Percentiles rank a stretch among this genome's conserved stretches.
Conservation (phyloP, 495 filamentous ascomycete species). For the Penicillium crystallinum region DNA sequence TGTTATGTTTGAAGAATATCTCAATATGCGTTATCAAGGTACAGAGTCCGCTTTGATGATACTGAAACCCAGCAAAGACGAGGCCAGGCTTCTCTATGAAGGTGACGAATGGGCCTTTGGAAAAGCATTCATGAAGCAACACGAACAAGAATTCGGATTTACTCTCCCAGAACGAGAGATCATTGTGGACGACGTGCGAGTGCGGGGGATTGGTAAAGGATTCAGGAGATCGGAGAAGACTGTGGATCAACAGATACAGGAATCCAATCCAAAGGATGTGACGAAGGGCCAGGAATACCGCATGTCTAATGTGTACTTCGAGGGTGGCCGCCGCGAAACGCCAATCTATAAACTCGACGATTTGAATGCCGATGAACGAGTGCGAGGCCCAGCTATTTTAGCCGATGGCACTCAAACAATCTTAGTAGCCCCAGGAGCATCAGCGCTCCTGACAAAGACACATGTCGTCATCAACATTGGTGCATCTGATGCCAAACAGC, state of each 20-base stretch:
- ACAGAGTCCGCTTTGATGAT: conserved; percentile 49
- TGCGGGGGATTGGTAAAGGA: conserved; percentile 69
- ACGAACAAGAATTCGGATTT: conserved; percentile 94
- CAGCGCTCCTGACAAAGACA: conserved; percentile 28
- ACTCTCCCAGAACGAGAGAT: conserved; percentile 77
- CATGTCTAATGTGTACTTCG: conserved; percentile 36
- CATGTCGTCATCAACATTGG: conserved; percentile 30
- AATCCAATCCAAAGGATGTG: conserved; percentile 46
- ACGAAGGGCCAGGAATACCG: conserved; percentile 24
- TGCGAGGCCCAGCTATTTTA: conserved; percentile 79
- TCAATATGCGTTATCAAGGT: conserved; percentile 48
- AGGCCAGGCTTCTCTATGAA: conserved; percentile 8
- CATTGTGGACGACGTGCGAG: conserved; percentile 87
- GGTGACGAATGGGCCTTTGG: conserved; percentile 62
- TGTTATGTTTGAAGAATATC: conserved; percentile 39
- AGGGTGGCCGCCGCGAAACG: conserved; percentile 63
- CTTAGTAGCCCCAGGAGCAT: conserved; percentile 74
- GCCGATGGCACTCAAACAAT: conserved; percentile 93
- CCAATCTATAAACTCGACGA: conserved; percentile 78
- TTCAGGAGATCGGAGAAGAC: conserved; percentile 65
- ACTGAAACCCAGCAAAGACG: conserved; percentile 38
- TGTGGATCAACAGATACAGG: conserved; percentile 77
- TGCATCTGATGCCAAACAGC: conserved; percentile 39
- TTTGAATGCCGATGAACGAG: conserved; percentile 61
- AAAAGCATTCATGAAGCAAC: conserved; percentile 76